phyloP scores from a whole-genome alignment of 176 grass and related monocot species.

The Zoysia japonica region DNA sequence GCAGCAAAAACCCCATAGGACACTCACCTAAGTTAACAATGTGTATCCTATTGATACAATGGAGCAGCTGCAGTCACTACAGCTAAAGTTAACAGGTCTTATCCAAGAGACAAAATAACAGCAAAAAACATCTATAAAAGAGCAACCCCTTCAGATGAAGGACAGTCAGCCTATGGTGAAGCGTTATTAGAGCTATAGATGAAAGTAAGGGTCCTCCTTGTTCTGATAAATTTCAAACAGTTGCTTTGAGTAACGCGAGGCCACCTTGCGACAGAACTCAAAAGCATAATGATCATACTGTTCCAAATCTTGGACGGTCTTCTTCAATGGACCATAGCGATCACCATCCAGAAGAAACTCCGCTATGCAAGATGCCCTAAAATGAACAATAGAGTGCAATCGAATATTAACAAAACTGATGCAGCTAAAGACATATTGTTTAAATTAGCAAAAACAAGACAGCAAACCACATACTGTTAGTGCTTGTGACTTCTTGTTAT shows the following conservation, averaged over 20 bases:
- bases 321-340: constrained; percentile 56
- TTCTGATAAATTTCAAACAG: constrained; percentile 71
- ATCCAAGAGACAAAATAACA: constrained; percentile 9
- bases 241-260: constrained; percentile 64
- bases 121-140: constrained; percentile 13
- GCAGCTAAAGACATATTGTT: neutral
- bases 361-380: constrained; percentile 58
- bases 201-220: constrained; percentile 69
- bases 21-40: neutral
- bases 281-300: constrained; percentile 31
- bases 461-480: too few species aligned
- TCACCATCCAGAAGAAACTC: constrained; percentile 76
- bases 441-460: too few species aligned
- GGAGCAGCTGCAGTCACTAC: neutral
- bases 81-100: constrained; percentile 23
- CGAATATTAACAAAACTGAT: constrained; percentile 4
- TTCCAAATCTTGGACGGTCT: constrained; percentile 55
- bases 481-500: neutral
- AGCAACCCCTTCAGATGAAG: neutral
- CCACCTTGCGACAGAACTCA: constrained; percentile 54
- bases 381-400: constrained; percentile 9
- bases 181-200: constrained; percentile 33
- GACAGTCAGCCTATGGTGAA: neutral
- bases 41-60: neutral
- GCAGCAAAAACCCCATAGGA: constrained; percentile 1